Evolutionary conservation across 345 rosid genomes (phyloP).

Genomic region (Conringia planisiliqua): DNA sequence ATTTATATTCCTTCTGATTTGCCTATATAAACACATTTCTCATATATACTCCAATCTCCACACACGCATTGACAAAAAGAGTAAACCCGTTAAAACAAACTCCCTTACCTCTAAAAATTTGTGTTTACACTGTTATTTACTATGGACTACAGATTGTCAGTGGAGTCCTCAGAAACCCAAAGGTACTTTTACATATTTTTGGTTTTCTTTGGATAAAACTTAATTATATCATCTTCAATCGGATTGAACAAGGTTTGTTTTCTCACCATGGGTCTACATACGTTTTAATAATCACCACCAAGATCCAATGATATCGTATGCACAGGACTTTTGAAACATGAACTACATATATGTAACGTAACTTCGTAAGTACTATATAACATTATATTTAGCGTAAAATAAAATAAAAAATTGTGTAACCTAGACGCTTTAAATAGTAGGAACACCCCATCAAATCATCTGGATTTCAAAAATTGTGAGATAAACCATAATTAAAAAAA

Average conservation of each 20-base stretch:
- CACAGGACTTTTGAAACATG: not conserved
- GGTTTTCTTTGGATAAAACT: not conserved
- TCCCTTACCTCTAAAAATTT: not conserved
- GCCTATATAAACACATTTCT: slow-evolving; percentile 7
- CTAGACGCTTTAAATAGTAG: not conserved
- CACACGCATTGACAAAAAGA: not conserved
- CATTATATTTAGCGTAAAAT: not conserved
- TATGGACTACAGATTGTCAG: slow-evolving; percentile 6
- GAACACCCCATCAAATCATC: too few relatives aligned
- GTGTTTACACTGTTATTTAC: not conserved
- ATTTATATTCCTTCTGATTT: not conserved
- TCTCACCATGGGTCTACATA: not conserved
- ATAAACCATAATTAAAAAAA: too few relatives aligned
- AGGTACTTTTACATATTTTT: not conserved
- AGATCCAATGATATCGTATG: not conserved
- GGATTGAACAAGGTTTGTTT: not conserved
- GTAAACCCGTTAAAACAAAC: not conserved
- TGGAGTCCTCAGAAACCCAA: slow-evolving; percentile 18
- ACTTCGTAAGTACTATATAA: not conserved
- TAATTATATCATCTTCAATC: not conserved
- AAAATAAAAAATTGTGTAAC: not conserved
- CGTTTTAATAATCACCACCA: not conserved
- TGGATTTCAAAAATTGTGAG: too few relatives aligned
- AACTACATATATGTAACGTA: not conserved
- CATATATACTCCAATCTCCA: not conserved